Percentiles rank a stretch among this genome's conserved stretches.
phyloP scores from a whole-genome alignment of 352 stramenopile genomes.

The Globisporangium heterothallicum region DNA sequence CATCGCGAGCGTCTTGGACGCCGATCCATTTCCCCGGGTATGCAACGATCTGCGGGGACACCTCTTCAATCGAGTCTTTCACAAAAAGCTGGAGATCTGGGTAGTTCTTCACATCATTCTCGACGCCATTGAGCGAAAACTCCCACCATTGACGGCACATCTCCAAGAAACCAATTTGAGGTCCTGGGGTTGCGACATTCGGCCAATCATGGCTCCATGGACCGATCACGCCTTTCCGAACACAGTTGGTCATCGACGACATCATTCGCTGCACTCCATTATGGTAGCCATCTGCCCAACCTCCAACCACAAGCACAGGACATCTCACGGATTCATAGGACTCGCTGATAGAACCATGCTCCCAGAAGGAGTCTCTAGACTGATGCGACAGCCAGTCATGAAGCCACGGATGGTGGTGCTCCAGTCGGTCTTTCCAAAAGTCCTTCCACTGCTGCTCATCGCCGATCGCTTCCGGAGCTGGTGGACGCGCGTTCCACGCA shows the following conservation, averaged over 20 bases:
- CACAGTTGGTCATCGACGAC: conserved; percentile 23
- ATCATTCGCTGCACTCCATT: conserved; percentile 46
- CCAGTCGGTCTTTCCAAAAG: conserved; percentile 27
- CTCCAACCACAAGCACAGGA: conserved; percentile 35
- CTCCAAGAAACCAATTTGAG: conserved; percentile 43
- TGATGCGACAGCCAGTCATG: conserved; percentile 46
- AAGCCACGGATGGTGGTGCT: conserved; percentile 37
- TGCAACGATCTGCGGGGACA: conserved; percentile 28
- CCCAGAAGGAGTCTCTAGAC: conserved; percentile 37
- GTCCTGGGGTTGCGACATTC: conserved; percentile 34
- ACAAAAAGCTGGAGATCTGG: conserved; percentile 47
- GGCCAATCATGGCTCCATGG: conserved; percentile 55
- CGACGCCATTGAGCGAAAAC: conserved; percentile 25
- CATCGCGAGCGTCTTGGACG: conserved; percentile 20
- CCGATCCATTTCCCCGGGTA: conserved; percentile 38
- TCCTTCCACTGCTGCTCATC: conserved; percentile 23
- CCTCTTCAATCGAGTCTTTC: conserved; percentile 30
- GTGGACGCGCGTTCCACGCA: conserved; percentile 33
- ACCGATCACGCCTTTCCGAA: conserved; percentile 35
- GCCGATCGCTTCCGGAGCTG: conserved; percentile 29
- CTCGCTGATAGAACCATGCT: conserved; percentile 42
- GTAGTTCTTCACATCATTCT: conserved; percentile 17
- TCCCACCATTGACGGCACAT: conserved; percentile 46
- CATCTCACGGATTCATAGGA: conserved; percentile 27
- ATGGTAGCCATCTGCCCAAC: conserved; percentile 48